Evolutionary conservation across 23 red algal genomes (phyloP), one percentile per base, ranked within the genome.

Genomic region (Cyanidium caldarium): DNA sequence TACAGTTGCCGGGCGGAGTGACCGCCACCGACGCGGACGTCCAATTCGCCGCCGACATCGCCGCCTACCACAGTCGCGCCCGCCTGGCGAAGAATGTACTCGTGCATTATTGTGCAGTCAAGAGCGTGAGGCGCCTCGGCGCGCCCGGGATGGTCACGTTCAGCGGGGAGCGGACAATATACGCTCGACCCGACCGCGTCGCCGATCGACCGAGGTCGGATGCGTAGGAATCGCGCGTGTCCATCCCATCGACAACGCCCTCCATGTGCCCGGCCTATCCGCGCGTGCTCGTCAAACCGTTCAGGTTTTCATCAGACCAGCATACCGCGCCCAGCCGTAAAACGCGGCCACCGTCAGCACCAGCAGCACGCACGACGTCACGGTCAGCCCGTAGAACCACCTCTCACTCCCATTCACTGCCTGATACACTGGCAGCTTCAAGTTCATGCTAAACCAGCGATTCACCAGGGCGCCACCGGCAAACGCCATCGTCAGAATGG

Each of bases 361-460:
- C n/a, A n/a, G n/a, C n/a, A n/a, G n/a, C n/a, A n/a, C n/a, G n/a
- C n/a, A n/a, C n/a, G n/a, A n/a, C n/a, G n/a, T n/a, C n/a, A n/a
- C n/a, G n/a, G n/a, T n/a, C n/a, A 66, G 37, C 1, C 15, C 58
- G 40, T 66, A 66, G 40, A 66, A 66, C 35, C 40, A 66, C 15
- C 40, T 38, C 40, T 66, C 15, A 66, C 58, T 66, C 19, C 14
- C 14, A 16, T 66, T 21, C 17, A 38, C 16, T 20, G 13, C 1
- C 37, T 66, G 16, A 25, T 75, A 75, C 10, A 75, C 38, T 37
- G 91, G 84, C 42, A 96, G 68, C 35, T 40, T 68, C 68, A 96
- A 65, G 20, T 96, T 96, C 82, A 96, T 88, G 38, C 91, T 83
- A 77, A 96, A 88, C 31, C 85, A 68, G 0, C 58, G 45, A 37